Evolutionary conservation across 2,329 filamentous ascomycete genomes (phyloP).

Genomic region (Knufia petricola): DNA sequence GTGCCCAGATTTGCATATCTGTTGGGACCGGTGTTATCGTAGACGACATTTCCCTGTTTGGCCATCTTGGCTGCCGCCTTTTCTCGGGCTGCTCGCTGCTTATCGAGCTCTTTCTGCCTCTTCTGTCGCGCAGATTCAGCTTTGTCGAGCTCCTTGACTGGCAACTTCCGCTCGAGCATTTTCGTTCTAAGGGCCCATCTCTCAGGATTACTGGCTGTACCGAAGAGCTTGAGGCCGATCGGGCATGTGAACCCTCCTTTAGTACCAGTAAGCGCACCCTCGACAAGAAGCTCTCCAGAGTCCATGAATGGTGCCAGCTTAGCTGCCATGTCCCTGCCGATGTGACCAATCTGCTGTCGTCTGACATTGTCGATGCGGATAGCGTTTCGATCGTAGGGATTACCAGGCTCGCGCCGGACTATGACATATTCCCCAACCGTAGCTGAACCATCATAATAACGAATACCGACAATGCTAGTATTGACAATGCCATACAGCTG

Average conservation of each 20-base stretch:
- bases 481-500: constrained; percentile 36
- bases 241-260: constrained; percentile 65
- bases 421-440: constrained; percentile 54
- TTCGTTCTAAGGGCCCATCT: constrained; percentile 48
- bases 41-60: constrained; percentile 15
- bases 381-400: constrained; percentile 64
- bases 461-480: constrained; percentile 50
- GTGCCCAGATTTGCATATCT: constrained; percentile 31
- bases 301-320: constrained; percentile 58
- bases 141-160: constrained; percentile 42
- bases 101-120: constrained; percentile 45
- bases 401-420: constrained; percentile 55
- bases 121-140: constrained; percentile 48
- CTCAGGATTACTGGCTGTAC: constrained; percentile 47
- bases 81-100: constrained; percentile 32
- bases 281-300: constrained; percentile 50
- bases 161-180: constrained; percentile 57
- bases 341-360: constrained; percentile 65
- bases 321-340: constrained; percentile 56
- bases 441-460: constrained; percentile 56
- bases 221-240: constrained; percentile 58
- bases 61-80: constrained; percentile 16
- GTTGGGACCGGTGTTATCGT: constrained; percentile 19
- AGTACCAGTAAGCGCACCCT: constrained; percentile 58
- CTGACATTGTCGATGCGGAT: constrained; percentile 71